A percentile compares a stretch with the other conserved stretches of the same genome.
Evolutionary conservation across 2,329 filamentous ascomycete genomes (phyloP).

Genomic region (Aulographum hederae): DNA sequence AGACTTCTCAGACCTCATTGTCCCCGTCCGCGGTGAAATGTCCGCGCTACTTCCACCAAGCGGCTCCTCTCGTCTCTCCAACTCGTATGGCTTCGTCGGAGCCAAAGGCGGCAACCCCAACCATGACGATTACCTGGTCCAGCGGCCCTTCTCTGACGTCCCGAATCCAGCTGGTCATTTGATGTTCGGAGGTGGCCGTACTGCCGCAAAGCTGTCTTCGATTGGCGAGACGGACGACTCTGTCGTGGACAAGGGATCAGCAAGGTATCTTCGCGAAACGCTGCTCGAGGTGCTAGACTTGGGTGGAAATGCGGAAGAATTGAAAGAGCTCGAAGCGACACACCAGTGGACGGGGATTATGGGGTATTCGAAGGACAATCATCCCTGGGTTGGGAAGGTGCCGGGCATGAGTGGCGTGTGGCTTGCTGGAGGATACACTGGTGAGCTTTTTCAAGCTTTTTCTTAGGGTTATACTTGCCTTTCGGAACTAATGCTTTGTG

Average conservation of each 20-base stretch:
- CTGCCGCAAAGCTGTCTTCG: slow-evolving; percentile 23
- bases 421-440: slow-evolving; percentile 49
- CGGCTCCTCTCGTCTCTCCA: slow-evolving; percentile 25
- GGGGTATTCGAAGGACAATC: slow-evolving; percentile 50
- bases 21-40: slow-evolving; percentile 62
- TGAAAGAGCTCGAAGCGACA: slow-evolving; percentile 26
- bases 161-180: slow-evolving; percentile 33
- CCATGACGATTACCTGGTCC: slow-evolving; percentile 55
- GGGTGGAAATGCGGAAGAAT: slow-evolving; percentile 16
- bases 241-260: slow-evolving; percentile 35
- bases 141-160: slow-evolving; percentile 34
- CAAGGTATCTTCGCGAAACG: slow-evolving; percentile 33
- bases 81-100: slow-evolving; percentile 47
- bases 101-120: slow-evolving; percentile 23
- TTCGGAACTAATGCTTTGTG: slow-evolving; percentile 3
- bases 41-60: slow-evolving; percentile 42
- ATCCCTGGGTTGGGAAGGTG: slow-evolving; percentile 56
- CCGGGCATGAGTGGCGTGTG: slow-evolving; percentile 41
- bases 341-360: slow-evolving; percentile 61
- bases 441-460: slow-evolving; percentile 13
- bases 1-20: slow-evolving; percentile 48
- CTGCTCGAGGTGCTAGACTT: slow-evolving; percentile 18
- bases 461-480: neutral
- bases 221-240: slow-evolving; percentile 43
- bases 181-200: slow-evolving; percentile 55